These are phyloP conservation scores for Cladosporium sp. DNA, from an alignment of 2,329 filamentous ascomycete genomes.

Conservation along the genomic window DNA sequence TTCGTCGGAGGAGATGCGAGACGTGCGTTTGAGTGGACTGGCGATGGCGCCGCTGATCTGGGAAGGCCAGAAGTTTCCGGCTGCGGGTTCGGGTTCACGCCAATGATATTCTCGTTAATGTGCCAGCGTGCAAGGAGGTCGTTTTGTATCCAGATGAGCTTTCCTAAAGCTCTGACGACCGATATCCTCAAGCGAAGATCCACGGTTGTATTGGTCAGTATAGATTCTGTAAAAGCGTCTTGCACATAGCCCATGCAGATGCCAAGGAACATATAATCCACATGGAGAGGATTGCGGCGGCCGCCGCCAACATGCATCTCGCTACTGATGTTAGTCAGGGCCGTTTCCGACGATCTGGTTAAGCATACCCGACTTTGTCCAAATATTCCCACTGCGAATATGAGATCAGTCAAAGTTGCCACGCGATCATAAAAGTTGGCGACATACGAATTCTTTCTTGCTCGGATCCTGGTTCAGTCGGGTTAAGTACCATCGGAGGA, in stretches of 20 bases:
- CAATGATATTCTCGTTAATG: constrained; percentile 9
- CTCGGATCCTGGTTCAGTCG: constrained; percentile 71
- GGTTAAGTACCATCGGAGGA: constrained; percentile 68
- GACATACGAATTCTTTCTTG: constrained; percentile 52
- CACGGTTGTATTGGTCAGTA: constrained; percentile 66
- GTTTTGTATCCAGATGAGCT: constrained; percentile 86
- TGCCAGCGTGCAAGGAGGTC: constrained; percentile 84
- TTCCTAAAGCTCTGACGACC: constrained; percentile 70
- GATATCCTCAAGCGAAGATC: constrained; percentile 65
- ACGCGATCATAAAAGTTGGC: not conserved
- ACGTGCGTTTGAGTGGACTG: not conserved
- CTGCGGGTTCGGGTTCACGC: not conserved
- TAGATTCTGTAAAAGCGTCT: constrained; percentile 71
- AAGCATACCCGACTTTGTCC: constrained; percentile 61
- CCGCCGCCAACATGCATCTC: constrained; percentile 80
- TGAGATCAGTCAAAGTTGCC: not conserved
- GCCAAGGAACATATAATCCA: constrained; percentile 78
- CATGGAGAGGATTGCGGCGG: constrained; percentile 66
- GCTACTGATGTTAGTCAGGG: constrained; percentile 29
- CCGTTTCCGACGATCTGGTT: too few relatives aligned
- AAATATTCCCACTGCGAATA: constrained; percentile 70
- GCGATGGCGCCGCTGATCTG: not conserved
- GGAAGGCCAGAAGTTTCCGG: not conserved
- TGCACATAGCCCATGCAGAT: constrained; percentile 70
- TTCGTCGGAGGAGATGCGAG: not conserved